Evolutionary conservation across 2,329 filamentous ascomycete genomes (phyloP), one percentile per base, ranked within the genome.

Genomic region (Bipolaris bicolor): DNA sequence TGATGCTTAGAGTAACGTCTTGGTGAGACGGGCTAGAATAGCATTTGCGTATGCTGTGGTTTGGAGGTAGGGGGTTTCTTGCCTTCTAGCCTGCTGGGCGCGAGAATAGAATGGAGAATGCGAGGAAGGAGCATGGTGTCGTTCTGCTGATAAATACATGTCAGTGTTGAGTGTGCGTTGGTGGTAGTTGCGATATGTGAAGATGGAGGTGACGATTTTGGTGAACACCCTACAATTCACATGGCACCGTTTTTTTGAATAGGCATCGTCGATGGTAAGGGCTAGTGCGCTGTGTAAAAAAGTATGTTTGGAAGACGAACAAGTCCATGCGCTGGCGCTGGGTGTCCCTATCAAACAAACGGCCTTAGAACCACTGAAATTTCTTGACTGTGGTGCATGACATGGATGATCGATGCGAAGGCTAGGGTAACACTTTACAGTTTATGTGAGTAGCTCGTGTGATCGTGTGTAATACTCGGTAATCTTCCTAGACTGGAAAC

Each of bases 111-210:
- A 52, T 29, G 3, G 34, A 41, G 26, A 50, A 39, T 11, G 20
- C 18, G 15, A n/a, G 10, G 5, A 49, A 29, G 33, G 22, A 43
- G 34, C 1, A 10, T 31, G 10, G 29, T 31, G 29, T 31, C 11
- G 10, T 9, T 15, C 10, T 18, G 16, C 9, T 18, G 26, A 57
- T 63, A 51, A 37, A 7, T 39, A 44, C 13, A 18, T 15, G 15
- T 3, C 37, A 18, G 24, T 16, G 26, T 16, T 22, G 22, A 36
- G 3, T 15, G 2, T 41, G 45, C 29, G 52, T 53, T 57, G n/a
- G 34, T 26, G 20, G 36, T 47, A 6, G 45, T 44, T 31, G 34
- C 7, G 29, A 53, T 54, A 22, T 26, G 64, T 69, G 66, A 68
- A 66, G 59, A 47, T 20, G 33, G 40, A 40, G 24, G 41, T 58